Conservation (phyloP, 2,329 filamentous ascomycete genomes). For the Aspergillus pseudoviridinutans region DNA sequence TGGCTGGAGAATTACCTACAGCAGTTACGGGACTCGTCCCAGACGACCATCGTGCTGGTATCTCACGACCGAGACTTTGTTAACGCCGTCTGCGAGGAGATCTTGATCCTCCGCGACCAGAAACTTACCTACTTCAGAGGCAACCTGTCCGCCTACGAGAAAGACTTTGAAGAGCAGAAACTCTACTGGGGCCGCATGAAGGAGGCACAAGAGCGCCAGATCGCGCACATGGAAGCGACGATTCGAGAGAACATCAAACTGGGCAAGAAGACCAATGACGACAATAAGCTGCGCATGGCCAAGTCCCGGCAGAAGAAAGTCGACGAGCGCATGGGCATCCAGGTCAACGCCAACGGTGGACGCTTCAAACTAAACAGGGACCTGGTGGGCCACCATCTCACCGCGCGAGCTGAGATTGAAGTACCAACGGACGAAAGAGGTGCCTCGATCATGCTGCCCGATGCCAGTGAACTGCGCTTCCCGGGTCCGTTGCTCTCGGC, state of each 20-base stretch:
- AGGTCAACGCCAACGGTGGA: constrained; percentile 66
- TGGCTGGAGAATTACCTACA: constrained; percentile 75
- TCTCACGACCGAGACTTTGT: constrained; percentile 83
- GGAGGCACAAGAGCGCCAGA: constrained; percentile 76
- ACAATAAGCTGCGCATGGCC: constrained; percentile 81
- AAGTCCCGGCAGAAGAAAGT: constrained; percentile 81
- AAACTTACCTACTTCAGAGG: constrained; percentile 70
- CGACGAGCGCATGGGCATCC: constrained; percentile 73
- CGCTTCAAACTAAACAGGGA: constrained; percentile 81
- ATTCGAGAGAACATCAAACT: constrained; percentile 71
- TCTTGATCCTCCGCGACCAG: constrained; percentile 71
- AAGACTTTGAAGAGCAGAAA: constrained; percentile 61
- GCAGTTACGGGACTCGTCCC: constrained; percentile 49
- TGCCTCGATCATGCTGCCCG: constrained; percentile 56
- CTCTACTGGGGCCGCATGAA: constrained; percentile 70
- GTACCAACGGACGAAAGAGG: constrained; percentile 60
- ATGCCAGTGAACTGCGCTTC: constrained; percentile 67
- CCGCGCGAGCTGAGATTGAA: constrained; percentile 64
- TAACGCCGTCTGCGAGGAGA: constrained; percentile 69
- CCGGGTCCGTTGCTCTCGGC: constrained; percentile 69
- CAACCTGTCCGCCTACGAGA: constrained; percentile 68
- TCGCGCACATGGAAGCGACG: constrained; percentile 73
- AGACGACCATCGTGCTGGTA: constrained; percentile 68
- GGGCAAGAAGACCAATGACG: constrained; percentile 72
- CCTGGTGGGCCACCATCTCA: constrained; percentile 58